phyloP scores from a whole-genome alignment of 139 green algal genomes.

The Ulvella scutata region DNA sequence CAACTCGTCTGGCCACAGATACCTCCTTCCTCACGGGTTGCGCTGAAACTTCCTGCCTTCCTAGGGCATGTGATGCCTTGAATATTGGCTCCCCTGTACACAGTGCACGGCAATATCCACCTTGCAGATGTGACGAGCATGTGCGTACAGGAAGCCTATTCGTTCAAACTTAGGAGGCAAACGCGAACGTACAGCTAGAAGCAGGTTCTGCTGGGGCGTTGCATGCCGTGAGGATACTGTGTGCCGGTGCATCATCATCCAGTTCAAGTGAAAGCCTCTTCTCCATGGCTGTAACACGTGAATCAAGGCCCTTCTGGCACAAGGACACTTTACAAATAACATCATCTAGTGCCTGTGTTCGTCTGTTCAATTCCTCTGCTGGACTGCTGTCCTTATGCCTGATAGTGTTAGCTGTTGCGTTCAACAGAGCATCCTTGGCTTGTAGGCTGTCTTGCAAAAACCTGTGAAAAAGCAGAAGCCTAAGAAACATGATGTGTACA shows the following conservation, averaged over 20 bases:
- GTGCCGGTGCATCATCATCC: neutral
- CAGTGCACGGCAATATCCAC: neutral
- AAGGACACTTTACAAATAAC: neutral
- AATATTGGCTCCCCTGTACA: neutral
- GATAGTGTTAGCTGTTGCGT: too few species aligned
- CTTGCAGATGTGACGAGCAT: neutral
- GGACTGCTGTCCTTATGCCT: neutral
- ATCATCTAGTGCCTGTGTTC: neutral
- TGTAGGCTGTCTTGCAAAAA: neutral
- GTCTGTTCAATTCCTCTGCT: neutral
- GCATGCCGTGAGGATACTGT: neutral
- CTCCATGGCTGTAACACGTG: neutral
- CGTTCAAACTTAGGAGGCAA: neutral
- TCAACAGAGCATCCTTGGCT: neutral
- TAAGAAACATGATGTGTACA: too few species aligned
- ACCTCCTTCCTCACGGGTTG: neutral
- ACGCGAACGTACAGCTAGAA: neutral
- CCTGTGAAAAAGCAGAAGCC: neutral
- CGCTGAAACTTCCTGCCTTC: neutral
- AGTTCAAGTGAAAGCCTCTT: neutral
- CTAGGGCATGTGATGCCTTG: neutral
- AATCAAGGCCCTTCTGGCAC: neutral
- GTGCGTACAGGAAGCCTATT: neutral
- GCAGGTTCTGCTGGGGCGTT: neutral
- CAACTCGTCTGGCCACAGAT: neutral